phyloP scores from a whole-genome alignment of 441 rosid genomes.

The Hura crepitans region DNA sequence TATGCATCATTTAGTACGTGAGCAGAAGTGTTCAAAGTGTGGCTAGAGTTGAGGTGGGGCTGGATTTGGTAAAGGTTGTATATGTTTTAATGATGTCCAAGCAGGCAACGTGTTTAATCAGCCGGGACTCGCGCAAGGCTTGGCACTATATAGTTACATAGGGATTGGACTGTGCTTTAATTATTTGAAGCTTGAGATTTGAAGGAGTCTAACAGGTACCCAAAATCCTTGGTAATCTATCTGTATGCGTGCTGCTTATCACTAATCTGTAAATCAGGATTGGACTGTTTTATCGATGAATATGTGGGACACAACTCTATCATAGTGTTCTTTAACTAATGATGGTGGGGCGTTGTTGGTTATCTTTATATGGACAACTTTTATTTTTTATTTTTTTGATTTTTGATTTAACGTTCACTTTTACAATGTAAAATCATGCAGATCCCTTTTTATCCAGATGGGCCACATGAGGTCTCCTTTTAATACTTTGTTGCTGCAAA shows the following conservation, averaged over 20 bases:
- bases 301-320: slow-evolving; percentile 25
- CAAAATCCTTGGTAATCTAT: too few relatives aligned
- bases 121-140: too few relatives aligned
- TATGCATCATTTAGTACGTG: too few relatives aligned
- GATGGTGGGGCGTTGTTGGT: slow-evolving; percentile 38
- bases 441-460: slow-evolving; percentile 10
- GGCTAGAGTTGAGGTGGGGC: too few relatives aligned
- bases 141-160: too few relatives aligned
- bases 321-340: slow-evolving; percentile 34
- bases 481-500: slow-evolving; percentile 2
- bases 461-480: not conserved
- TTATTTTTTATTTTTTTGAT: too few relatives aligned
- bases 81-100: too few relatives aligned
- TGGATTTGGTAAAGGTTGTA: too few relatives aligned
- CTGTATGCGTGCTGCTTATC: too few relatives aligned
- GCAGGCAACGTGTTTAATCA: too few relatives aligned
- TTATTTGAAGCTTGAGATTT: not conserved
- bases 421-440: slow-evolving; percentile 14
- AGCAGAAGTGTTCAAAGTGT: too few relatives aligned
- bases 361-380: slow-evolving; percentile 25
- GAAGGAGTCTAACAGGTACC: not conserved
- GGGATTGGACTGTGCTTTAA: too few relatives aligned
- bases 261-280: not conserved
- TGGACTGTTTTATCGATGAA: slow-evolving; percentile 9
- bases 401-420: slow-evolving; percentile 16